These are phyloP conservation scores for Marasmius sp. DNA, from an alignment of 1,284 basidiomycete genomes.

Conservation along the genomic window DNA sequence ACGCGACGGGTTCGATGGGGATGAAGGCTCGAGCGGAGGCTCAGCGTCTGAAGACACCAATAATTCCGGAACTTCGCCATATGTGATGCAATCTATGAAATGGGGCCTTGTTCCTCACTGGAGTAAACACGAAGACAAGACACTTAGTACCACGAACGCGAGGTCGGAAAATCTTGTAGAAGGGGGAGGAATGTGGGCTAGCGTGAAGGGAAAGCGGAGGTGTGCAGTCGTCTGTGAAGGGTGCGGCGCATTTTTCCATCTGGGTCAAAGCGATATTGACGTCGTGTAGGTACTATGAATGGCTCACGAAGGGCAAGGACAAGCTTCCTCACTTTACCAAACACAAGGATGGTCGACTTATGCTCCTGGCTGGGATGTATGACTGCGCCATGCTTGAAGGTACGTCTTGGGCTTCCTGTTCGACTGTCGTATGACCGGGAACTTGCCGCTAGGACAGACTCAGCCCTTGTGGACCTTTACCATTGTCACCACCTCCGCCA, in stretches of 20 bases:
- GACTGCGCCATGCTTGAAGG: slow-evolving; percentile 72
- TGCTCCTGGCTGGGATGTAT: slow-evolving; percentile 90
- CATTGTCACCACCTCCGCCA: slow-evolving; percentile 83
- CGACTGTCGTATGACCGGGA: slow-evolving; percentile 8
- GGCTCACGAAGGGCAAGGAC: slow-evolving; percentile 79
- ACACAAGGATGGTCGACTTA: slow-evolving; percentile 60
- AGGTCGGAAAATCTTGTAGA: slow-evolving; percentile 81
- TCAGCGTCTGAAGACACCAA: not conserved
- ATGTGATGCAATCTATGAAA: slow-evolving; percentile 74
- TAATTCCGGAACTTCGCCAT: not conserved
- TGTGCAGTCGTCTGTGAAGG: slow-evolving; percentile 83
- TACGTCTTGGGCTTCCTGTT: slow-evolving; percentile 23
- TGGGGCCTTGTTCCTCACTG: slow-evolving; percentile 92
- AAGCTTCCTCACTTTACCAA: slow-evolving; percentile 83
- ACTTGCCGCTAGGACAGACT: slow-evolving; percentile 41
- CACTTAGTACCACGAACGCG: slow-evolving; percentile 86
- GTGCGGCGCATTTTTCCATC: slow-evolving; percentile 34
- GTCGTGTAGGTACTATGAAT: slow-evolving; percentile 82
- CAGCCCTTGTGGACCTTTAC: slow-evolving; percentile 81
- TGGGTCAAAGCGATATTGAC: not conserved
- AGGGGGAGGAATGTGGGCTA: slow-evolving; percentile 78
- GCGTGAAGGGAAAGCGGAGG: slow-evolving; percentile 75
- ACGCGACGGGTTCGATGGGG: slow-evolving; percentile 1
- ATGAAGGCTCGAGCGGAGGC: not conserved
- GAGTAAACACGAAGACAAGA: slow-evolving; percentile 72